Base-by-base conservation (phyloP, 139 green algal genomes). In the Tetradesmus obliquus region DNA sequence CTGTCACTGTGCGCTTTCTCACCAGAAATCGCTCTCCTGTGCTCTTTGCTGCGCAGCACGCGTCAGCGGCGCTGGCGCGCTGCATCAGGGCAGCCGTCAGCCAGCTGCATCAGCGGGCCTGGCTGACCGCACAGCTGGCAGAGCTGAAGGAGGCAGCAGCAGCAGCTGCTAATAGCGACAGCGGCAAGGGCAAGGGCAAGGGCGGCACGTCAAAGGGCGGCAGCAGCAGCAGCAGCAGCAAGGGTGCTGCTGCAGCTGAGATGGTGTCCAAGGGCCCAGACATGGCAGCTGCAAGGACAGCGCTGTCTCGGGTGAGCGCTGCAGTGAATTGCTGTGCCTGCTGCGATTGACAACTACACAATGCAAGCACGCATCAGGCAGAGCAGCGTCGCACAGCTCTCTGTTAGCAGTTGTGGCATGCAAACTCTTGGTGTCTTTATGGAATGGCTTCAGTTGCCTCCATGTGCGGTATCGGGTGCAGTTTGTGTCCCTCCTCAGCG, bases 51-150 rank as follows among this genome's bases (percentile, higher is more conserved):
- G 32, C 32, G 32, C 60, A 71, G 60, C 60, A 71, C 9, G 60
- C 60, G 2, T 19, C 60, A 19, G 60, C 86, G 5, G 20, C 72
- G 10, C 54, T 90, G 9, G 86, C 71, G 7, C 19, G 54, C 13
- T 90, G 86, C 71, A 84, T 90, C 5, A 54, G 54, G n/a, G 55
- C 72, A 55, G 86, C 86, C 1, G 45, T 57, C 7, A 80, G 7
- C 10, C 57, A 81, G 84, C 60, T 89, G 5, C 45, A 55, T 58
- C 24, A 80, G 62, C 45, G 57, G 13, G 20, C 55, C 0, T 89
- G 84, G 84, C 84, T 89, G 57, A 20, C 54, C 15, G 32, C 51
- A 9, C 51, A 32, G 84, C 84, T 79, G 58, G 8, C 45, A 32
- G 57, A 80, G 58, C 60, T 71, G 10, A 71, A 71, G 60, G 8